phyloP scores from a whole-genome alignment of 495 filamentous ascomycete species.

The Thermochaetoides thermophila region DNA sequence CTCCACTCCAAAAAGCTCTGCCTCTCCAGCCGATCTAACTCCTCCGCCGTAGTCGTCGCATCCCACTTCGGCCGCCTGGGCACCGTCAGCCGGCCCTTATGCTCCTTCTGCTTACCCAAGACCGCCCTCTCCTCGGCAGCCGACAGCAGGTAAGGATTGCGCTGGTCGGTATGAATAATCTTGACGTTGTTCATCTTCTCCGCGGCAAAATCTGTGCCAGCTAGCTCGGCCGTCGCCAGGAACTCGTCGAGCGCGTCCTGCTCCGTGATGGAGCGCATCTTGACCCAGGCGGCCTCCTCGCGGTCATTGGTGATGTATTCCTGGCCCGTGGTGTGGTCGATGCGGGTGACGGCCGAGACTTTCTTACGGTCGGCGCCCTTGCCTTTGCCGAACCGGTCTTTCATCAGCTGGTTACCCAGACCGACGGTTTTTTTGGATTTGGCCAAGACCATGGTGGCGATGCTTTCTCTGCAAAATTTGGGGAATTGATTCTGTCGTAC shows the following conservation, averaged over 20 bases:
- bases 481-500: neutral
- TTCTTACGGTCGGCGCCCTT: slow-evolving; percentile 52
- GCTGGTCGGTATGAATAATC: slow-evolving; percentile 90
- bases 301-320: slow-evolving; percentile 57
- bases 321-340: slow-evolving; percentile 45
- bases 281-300: slow-evolving; percentile 72
- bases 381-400: slow-evolving; percentile 81
- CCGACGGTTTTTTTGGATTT: slow-evolving; percentile 93
- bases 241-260: slow-evolving; percentile 81
- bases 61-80: slow-evolving; percentile 87
- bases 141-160: slow-evolving; percentile 86
- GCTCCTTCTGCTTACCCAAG: slow-evolving; percentile 65
- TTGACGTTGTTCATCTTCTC: slow-evolving; percentile 98
- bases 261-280: slow-evolving; percentile 97
- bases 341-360: slow-evolving; percentile 46
- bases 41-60: slow-evolving; percentile 58
- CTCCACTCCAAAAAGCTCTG: slow-evolving; percentile 79
- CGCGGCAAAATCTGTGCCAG: slow-evolving; percentile 94
- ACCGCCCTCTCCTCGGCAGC: slow-evolving; percentile 69
- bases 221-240: slow-evolving; percentile 72
- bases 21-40: slow-evolving; percentile 68
- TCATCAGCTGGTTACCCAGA: slow-evolving; percentile 74
- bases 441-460: slow-evolving; percentile 62
- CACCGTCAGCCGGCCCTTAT: slow-evolving; percentile 66
- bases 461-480: neutral